Base-by-base conservation (phyloP, 2,329 filamentous ascomycete species). In the Exophiala sp. region DNA sequence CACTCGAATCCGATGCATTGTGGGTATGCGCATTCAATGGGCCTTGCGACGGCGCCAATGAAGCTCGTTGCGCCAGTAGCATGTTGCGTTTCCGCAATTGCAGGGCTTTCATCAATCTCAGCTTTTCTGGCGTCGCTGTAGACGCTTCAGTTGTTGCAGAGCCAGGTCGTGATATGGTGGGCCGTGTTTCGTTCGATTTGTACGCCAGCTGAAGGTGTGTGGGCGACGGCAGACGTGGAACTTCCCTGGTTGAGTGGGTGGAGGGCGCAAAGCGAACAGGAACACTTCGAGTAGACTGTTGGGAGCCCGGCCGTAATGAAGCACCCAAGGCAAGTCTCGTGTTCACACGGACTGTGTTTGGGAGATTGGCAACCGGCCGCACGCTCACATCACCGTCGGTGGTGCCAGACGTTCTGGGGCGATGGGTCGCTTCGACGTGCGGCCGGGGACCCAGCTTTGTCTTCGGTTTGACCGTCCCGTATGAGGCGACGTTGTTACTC, bases 401-500 rank as follows among this genome's bases (percentile, higher is more conserved):
- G 46, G 65, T 73, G 65, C 81, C 69, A 45, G 77, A 69, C 66
- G 82, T 69, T 70, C 84, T 74, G 39, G 78, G 77, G 40, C 83
- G 77, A 52, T 81, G 78, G 60, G 77, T 76, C 50, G 80, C 75
- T 57, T 73, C 69, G 34, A 77, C 72, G 55, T 88, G 91, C 21
- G 89, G 89, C 39, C 91, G 80, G 8, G 93, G 91, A 1, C 83
- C 93, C 37, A 95, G 79, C 68, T 94, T 96, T 48, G 95, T 96
- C 37, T 84, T 85, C 14, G 50, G 30, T 18, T 51, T 48, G 14
- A 46, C 46, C 7, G 42, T 32, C 11, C 50, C 42, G 42, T 51
- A 57, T 10, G 55, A 55, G 5, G 71, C 65, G 18, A 71, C 72
- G 58, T 76, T 73, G 46, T 73, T 73, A 53, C 62, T 65, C 46